Evolutionary conservation across 768 basidiomycete species (phyloP), one percentile per base, ranked within the genome.

Genomic region (Termitomyces sp.): DNA sequence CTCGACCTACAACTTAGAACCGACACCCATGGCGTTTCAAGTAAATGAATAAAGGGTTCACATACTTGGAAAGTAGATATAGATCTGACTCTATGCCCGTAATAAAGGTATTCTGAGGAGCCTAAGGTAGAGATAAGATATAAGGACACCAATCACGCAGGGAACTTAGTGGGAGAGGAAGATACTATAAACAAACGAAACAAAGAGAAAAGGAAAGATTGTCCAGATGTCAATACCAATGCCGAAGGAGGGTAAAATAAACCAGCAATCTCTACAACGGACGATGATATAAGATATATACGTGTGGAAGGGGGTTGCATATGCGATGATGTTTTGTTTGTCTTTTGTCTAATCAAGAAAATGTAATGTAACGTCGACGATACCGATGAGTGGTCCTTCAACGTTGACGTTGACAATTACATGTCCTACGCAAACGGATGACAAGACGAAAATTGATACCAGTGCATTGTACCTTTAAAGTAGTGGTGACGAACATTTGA

Each of bases 381-480:
- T 41, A 41, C 39, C 39, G 31, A 24, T 44, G 5, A 13, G 37
- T 50, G 20, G 50, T 34, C 13, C 20, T 4, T 26, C n/a, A n/a
- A n/a, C n/a, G n/a, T n/a, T n/a, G n/a, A n/a, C n/a, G n/a, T n/a
- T n/a, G n/a, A n/a, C n/a, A n/a, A n/a, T n/a, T n/a, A n/a, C n/a
- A n/a, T n/a, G n/a, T n/a, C n/a, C 29, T n/a, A 8, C 39, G n/a
- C n/a, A n/a, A 2, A 20, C n/a, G n/a, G n/a, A 41, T 3, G 45
- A 42, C 46, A 39, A 28, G 45, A 42, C 5, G 13, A 44, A 31
- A 26, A n/a, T n/a, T 46, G 16, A 58, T 58, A 44, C 57, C 39
- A 50, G 28, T 53, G 57, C 57, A 53, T 58, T 58, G 45, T 52
- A 49, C 57, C 52, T 48, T 41, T 58, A 54, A 34, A 13, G 41